phyloP scores from a whole-genome alignment of 495 filamentous ascomycete species.

The Endocarpon pusillum region DNA sequence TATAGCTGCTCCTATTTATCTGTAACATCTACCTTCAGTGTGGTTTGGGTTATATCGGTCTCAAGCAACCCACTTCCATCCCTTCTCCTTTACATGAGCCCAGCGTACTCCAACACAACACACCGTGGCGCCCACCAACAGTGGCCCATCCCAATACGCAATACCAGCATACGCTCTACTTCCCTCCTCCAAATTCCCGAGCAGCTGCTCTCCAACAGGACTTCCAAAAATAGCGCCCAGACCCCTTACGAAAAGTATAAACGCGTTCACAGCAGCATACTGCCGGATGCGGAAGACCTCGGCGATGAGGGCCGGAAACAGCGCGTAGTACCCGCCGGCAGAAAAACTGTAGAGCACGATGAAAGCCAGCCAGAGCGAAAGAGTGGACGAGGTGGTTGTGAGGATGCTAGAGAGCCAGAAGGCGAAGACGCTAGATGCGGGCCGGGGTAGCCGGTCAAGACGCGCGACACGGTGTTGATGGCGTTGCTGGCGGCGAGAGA shows the following conservation, averaged over 20 bases:
- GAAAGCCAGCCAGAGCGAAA: slow-evolving; percentile 32
- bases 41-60: too few relatives aligned
- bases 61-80: too few relatives aligned
- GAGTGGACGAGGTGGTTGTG: slow-evolving; percentile 12
- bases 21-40: too few relatives aligned
- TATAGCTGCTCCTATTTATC: too few relatives aligned
- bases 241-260: slow-evolving; percentile 38
- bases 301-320: slow-evolving; percentile 27
- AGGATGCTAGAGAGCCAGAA: slow-evolving; percentile 33
- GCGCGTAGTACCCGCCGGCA: slow-evolving; percentile 27
- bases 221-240: slow-evolving; percentile 36
- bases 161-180: too few relatives aligned
- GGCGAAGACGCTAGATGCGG: too few relatives aligned
- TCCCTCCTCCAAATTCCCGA: too few relatives aligned
- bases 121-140: too few relatives aligned
- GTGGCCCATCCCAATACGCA: too few relatives aligned
- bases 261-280: slow-evolving; percentile 41
- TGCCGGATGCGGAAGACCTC: slow-evolving; percentile 41
- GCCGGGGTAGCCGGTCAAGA: too few relatives aligned
- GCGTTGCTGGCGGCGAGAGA: slow-evolving; percentile 37
- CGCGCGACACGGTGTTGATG: slow-evolving; percentile 33
- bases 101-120: too few relatives aligned
- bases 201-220: slow-evolving; percentile 18
- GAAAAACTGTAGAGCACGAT: slow-evolving; percentile 32
- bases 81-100: too few relatives aligned